Conservation (phyloP, 495 filamentous ascomycete species). For the Poronia punctata region DNA sequence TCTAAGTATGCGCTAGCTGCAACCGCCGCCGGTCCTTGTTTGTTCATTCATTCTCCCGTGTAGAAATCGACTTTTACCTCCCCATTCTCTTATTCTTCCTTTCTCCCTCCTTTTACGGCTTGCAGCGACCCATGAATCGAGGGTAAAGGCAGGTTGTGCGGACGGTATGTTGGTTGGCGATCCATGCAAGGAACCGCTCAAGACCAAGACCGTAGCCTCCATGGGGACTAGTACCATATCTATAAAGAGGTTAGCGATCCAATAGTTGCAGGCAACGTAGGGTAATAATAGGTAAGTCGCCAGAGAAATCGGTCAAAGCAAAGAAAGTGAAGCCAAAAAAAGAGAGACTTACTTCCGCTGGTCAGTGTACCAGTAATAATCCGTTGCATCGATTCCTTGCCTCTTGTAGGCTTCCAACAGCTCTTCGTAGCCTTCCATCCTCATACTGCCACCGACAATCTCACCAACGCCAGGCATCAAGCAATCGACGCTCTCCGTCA, state of each 20-base stretch:
- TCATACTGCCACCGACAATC: slow-evolving; percentile 95
- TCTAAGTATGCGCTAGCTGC: too few relatives aligned
- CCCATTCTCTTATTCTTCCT: too few relatives aligned
- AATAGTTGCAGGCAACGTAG: not conserved
- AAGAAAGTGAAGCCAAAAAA: too few relatives aligned
- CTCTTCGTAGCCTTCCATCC: slow-evolving; percentile 90
- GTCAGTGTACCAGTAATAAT: slow-evolving; percentile 99
- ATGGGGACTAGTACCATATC: slow-evolving; percentile 90
- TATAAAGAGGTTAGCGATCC: slow-evolving; percentile 33
- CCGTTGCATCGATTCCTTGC: slow-evolving; percentile 74
- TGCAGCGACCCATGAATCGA: slow-evolving; percentile 89
- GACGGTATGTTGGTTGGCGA: slow-evolving; percentile 88
- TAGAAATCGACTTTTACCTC: too few relatives aligned
- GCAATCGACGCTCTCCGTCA: slow-evolving; percentile 93
- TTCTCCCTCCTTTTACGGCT: slow-evolving; percentile 67
- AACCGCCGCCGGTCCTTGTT: too few relatives aligned
- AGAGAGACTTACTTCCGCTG: slow-evolving; percentile 76
- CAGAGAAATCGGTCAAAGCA: too few relatives aligned
- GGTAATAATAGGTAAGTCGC: too few relatives aligned
- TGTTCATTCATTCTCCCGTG: too few relatives aligned
- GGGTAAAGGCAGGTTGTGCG: slow-evolving; percentile 87
- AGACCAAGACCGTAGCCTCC: slow-evolving; percentile 93
- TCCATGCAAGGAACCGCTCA: slow-evolving; percentile 94
- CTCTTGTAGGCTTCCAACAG: slow-evolving; percentile 81
- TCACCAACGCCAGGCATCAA: slow-evolving; percentile 96